Evolutionary conservation across 2,329 filamentous ascomycete genomes (phyloP).

Genomic region (Knoxdaviesia proteae): DNA sequence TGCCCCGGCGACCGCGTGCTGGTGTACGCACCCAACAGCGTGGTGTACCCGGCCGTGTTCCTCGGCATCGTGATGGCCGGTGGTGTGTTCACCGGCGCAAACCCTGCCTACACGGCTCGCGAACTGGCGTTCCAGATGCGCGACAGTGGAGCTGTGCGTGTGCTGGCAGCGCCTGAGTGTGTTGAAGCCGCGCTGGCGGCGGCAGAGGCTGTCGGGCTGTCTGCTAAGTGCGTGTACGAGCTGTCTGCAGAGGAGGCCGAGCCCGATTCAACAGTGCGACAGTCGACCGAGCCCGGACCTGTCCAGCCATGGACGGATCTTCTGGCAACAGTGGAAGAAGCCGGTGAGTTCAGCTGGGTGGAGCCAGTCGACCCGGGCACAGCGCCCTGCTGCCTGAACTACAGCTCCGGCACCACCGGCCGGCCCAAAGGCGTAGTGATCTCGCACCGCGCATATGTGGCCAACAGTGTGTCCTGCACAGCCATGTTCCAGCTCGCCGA

Average conservation of each 20-base stretch:
- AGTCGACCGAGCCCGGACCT: conserved; percentile 23
- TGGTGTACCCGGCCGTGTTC: conserved; percentile 52
- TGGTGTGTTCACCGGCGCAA: conserved; percentile 58
- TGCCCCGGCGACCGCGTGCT: conserved; percentile 49
- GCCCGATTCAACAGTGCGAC: conserved; percentile 23
- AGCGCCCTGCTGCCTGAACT: conserved; percentile 52
- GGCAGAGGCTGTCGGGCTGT: conserved; percentile 34
- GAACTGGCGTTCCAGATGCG: conserved; percentile 59
- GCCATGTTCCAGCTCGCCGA: conserved; percentile 31
- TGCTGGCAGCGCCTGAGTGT: conserved; percentile 40
- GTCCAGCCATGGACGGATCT: conserved; percentile 46
- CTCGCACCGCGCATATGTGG: conserved; percentile 55
- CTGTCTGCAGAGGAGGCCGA: too few species aligned
- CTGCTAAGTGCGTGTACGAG: conserved; percentile 31
- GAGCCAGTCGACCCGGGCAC: conserved; percentile 27
- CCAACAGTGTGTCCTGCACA: conserved; percentile 30
- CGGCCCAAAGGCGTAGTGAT: conserved; percentile 71
- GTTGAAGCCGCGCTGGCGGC: conserved; percentile 46
- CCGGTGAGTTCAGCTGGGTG: conserved; percentile 40
- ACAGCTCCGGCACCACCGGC: conserved; percentile 61
- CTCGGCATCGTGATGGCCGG: conserved; percentile 60
- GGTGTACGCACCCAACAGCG: conserved; percentile 50
- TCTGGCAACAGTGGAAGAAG: conserved; percentile 28
- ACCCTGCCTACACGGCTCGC: conserved; percentile 43
- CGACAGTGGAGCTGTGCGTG: conserved; percentile 46